Percentiles rank a stretch among this genome's conserved stretches.
These are phyloP conservation scores for Carpediemonas membranifera DNA, from an alignment of 78 protist species.

Conservation along the genomic window DNA sequence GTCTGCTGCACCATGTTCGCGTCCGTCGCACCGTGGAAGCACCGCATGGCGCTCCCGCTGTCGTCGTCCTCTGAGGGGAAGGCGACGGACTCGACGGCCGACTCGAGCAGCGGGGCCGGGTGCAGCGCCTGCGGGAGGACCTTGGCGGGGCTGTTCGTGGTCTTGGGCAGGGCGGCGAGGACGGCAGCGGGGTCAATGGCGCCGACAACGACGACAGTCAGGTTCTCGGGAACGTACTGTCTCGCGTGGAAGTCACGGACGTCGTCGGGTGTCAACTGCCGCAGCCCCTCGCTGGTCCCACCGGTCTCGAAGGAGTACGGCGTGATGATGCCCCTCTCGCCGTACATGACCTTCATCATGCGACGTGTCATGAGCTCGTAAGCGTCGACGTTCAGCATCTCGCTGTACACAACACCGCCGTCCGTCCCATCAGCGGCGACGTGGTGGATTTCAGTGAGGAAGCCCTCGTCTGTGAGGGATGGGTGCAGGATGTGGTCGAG, in stretches of 20 bases:
- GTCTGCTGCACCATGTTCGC: too few relatives aligned
- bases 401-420: slow-evolving; percentile 58
- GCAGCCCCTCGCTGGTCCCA: slow-evolving; percentile 30
- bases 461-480: slow-evolving; percentile 46
- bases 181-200: background rate
- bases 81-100: background rate
- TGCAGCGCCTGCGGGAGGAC: too few relatives aligned
- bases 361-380: background rate
- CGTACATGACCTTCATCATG: background rate
- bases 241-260: slow-evolving; percentile 35
- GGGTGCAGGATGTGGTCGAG: slow-evolving; percentile 73
- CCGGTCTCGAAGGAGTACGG: slow-evolving; percentile 41
- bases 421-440: slow-evolving; percentile 35
- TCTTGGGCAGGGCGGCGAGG: background rate
- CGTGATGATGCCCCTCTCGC: background rate
- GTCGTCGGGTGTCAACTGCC: slow-evolving; percentile 9
- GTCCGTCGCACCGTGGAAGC: too few relatives aligned
- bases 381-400: slow-evolving; percentile 48
- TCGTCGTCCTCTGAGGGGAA: slow-evolving; percentile 2
- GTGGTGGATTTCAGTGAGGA: slow-evolving; percentile 53
- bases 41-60: too few relatives aligned
- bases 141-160: background rate
- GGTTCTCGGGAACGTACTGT: slow-evolving; percentile 47
- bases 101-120: background rate
- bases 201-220: slow-evolving; percentile 37